Evolutionary conservation across 768 basidiomycete genomes (phyloP), one percentile per base, ranked within the genome.

Genomic region (Boletus reticuloceps): DNA sequence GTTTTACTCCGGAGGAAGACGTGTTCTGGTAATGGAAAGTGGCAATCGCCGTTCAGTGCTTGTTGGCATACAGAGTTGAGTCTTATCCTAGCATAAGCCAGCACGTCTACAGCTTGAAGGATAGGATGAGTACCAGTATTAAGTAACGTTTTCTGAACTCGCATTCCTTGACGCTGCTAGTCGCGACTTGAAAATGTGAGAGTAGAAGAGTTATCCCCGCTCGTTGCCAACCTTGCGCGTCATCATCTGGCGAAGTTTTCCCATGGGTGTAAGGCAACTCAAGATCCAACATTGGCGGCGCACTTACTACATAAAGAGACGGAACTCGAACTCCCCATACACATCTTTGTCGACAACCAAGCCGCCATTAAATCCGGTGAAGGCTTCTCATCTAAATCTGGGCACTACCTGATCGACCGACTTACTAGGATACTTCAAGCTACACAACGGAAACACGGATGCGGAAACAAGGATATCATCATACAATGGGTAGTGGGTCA

Each of bases 121-220:
- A 96, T 84, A 1, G 95, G 96, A 70, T 98, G 97, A n/a, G n/a
- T n/a, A n/a, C n/a, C n/a, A n/a, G n/a, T 79, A 54, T 93, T 91
- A 1, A 97, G 80, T 56, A 88, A 73, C 0, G 5, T 86, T 83
- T 64, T 89, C 86, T 43, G 82, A 80, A 39, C 80, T 83, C 3
- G 88, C 84, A 20, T 93, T 93, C 47, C 88, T 77, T 10, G 85
- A 81, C 11, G 82, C 79, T 12, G 87, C 89, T 5, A 95, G 74
- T 55, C 89, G 84, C 11, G 88, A 82, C 92, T 94, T 63, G 13
- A 47, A 34, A 17, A 11, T 5, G 19, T 64, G 46, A 57, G 53
- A 25, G 36, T 11, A 7, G 19, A 32, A 13, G 36, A 16, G n/a
- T 44, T 8, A 34, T 10, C 29, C 22, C 11, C 13, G 27, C 2